phyloP scores from a whole-genome alignment of 2,329 filamentous ascomycete species.

The Pseudogymnoascus sp. region DNA sequence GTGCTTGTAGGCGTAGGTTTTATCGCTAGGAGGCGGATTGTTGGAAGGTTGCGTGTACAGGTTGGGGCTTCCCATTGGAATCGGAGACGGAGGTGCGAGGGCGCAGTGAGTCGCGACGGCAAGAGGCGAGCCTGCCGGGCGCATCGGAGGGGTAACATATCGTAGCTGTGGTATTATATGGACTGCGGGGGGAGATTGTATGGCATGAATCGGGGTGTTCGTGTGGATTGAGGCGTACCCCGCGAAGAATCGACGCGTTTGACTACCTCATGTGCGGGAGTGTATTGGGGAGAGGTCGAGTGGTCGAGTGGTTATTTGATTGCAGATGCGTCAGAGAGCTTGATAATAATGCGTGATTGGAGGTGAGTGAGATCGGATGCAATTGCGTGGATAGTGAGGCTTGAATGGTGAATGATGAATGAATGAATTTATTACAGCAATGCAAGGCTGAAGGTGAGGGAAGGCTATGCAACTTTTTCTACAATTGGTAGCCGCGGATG shows the following conservation, averaged over 20 bases:
- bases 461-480: not conserved
- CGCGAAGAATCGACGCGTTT: not conserved
- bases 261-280: not conserved
- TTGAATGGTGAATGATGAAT: not conserved
- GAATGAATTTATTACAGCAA: not conserved
- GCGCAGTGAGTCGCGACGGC: not conserved
- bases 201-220: not conserved
- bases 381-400: not conserved
- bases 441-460: not conserved
- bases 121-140: not conserved
- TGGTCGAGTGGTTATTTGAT: not conserved
- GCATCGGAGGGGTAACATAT: not conserved
- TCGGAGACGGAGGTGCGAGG: not conserved
- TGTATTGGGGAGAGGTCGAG: not conserved
- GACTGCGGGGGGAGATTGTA: not conserved
- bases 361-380: not conserved
- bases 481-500: too few relatives aligned
- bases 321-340: not conserved
- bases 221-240: constrained; percentile 3
- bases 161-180: not conserved
- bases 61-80: not conserved
- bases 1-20: not conserved
- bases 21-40: not conserved
- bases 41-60: not conserved
- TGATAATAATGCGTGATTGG: not conserved